Conservation (phyloP, 2,329 filamentous ascomycete species). For the Diaporthe eres region DNA sequence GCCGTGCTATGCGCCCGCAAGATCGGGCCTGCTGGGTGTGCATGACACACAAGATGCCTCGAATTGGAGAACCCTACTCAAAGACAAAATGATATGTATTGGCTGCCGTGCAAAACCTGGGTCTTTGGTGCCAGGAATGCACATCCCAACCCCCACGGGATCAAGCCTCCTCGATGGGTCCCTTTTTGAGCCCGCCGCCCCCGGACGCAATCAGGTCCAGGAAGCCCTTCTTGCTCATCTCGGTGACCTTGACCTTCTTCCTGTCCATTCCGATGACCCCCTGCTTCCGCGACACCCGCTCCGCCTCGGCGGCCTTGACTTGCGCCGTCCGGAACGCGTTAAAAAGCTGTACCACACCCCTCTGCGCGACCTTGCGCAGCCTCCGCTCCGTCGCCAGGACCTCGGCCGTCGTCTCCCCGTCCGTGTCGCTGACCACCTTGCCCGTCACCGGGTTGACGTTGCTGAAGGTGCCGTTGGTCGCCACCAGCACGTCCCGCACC, state of each 20-base stretch:
- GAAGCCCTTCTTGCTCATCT: constrained; percentile 98
- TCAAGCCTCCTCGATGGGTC: constrained; percentile 70
- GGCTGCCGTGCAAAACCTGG: constrained; percentile 26
- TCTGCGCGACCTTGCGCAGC: constrained; percentile 88
- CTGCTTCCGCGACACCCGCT: constrained; percentile 76
- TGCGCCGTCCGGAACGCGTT: constrained; percentile 95
- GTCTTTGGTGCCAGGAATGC: neutral
- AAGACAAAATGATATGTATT: constrained; percentile 20
- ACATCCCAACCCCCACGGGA: neutral
- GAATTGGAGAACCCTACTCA: constrained; percentile 39
- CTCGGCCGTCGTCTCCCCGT: constrained; percentile 64
- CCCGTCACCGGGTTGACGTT: constrained; percentile 65
- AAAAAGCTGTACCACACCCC: constrained; percentile 96
- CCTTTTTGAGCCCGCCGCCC: constrained; percentile 72
- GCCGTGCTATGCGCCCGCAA: constrained; percentile 9
- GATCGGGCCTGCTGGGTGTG: constrained; percentile 1
- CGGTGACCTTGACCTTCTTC: constrained; percentile 89
- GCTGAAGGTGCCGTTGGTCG: constrained; percentile 55
- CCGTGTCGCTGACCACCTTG: constrained; percentile 52
- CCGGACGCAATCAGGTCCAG: constrained; percentile 86
- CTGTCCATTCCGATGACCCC: constrained; percentile 84
- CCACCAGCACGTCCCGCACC: constrained; percentile 85
- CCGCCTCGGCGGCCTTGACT: constrained; percentile 86
- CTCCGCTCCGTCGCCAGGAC: constrained; percentile 81
- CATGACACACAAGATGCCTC: constrained; percentile 24